A percentile compares a stretch with the other conserved stretches of the same genome.
Evolutionary conservation across 306 rosid species (phyloP).

Genomic region (Sophora flavescens): DNA sequence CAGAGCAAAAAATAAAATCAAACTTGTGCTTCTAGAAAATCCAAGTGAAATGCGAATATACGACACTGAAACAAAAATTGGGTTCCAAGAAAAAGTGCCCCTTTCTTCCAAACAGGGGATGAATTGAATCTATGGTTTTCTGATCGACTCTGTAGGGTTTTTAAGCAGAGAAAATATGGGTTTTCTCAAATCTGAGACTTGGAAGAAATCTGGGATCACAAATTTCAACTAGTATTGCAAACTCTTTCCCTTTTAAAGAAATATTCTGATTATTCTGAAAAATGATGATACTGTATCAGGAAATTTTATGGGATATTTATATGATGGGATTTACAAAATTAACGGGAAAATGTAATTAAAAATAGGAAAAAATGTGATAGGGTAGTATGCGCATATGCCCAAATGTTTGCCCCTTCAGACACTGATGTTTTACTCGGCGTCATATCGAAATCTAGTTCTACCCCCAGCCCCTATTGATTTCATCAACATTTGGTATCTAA

Average conservation of each 20-base stretch:
- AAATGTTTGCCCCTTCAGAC: conserved; percentile 20
- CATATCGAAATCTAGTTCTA: conserved; percentile 8
- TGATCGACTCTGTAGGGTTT: conserved; percentile 48
- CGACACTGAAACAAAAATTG: conserved; percentile 12
- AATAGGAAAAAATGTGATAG: conserved; percentile 38
- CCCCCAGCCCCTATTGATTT: neutral
- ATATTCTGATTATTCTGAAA: conserved; percentile 44
- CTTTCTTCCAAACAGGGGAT: conserved; percentile 32
- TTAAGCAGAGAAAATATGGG: conserved; percentile 52
- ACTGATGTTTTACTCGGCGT: neutral
- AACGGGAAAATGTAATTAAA: neutral
- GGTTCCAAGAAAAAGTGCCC: conserved; percentile 24
- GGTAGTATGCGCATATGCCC: conserved; percentile 41
- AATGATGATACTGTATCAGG: conserved; percentile 41
- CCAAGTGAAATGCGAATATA: conserved; percentile 18
- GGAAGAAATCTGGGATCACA: conserved; percentile 66
- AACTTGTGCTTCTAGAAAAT: conserved; percentile 31
- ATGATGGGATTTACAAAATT: conserved; percentile 13
- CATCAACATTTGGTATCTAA: conserved; percentile 44
- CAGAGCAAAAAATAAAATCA: conserved; percentile 42
- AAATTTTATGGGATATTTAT: conserved; percentile 53
- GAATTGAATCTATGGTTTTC: conserved; percentile 41
- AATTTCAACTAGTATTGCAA: neutral
- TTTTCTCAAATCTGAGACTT: conserved; percentile 50
- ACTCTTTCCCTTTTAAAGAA: neutral